Evolutionary conservation across 768 basidiomycete species (phyloP).

Genomic region (Lepiota subincarnata): DNA sequence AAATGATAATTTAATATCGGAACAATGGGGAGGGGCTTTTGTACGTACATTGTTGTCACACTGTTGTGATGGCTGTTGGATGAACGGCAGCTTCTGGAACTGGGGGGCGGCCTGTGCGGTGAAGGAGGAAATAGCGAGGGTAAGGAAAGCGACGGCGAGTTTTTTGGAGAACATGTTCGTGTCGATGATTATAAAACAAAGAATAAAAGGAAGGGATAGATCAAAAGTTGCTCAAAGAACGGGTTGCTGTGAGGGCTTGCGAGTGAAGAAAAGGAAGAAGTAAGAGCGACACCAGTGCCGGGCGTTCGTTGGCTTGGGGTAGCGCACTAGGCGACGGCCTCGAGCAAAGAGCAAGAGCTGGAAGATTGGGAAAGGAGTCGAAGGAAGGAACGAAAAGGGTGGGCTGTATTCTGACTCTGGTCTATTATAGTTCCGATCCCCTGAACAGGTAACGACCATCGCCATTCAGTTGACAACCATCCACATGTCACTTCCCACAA

Average conservation of each 20-base stretch:
- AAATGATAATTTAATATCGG: constrained; percentile 14
- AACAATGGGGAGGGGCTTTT: not conserved
- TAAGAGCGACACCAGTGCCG: constrained; percentile 48
- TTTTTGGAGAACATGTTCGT: constrained; percentile 36
- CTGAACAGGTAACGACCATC: constrained; percentile 4
- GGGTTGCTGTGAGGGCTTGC: constrained; percentile 13
- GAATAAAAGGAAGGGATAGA: constrained; percentile 6
- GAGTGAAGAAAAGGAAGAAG: constrained; percentile 22
- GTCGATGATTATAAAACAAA: constrained; percentile 14
- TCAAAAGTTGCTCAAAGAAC: constrained; percentile 5
- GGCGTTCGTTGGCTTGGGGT: constrained; percentile 30
- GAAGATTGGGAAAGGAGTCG: constrained; percentile 12
- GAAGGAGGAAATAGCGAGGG: constrained; percentile 31
- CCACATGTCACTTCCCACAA: constrained; percentile 4
- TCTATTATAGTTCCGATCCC: constrained; percentile 2
- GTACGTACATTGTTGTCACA: constrained; percentile 6
- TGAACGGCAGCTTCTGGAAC: not conserved
- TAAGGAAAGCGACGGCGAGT: constrained; percentile 35
- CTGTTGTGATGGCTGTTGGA: constrained; percentile 3
- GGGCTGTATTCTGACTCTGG: not conserved
- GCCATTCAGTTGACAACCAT: not conserved
- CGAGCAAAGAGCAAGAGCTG: constrained; percentile 14
- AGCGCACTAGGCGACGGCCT: constrained; percentile 38
- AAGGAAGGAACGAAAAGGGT: constrained; percentile 9
- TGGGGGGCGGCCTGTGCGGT: constrained; percentile 25